phyloP scores from a whole-genome alignment of 306 rosid genomes.

The Ormosia emarginata region DNA sequence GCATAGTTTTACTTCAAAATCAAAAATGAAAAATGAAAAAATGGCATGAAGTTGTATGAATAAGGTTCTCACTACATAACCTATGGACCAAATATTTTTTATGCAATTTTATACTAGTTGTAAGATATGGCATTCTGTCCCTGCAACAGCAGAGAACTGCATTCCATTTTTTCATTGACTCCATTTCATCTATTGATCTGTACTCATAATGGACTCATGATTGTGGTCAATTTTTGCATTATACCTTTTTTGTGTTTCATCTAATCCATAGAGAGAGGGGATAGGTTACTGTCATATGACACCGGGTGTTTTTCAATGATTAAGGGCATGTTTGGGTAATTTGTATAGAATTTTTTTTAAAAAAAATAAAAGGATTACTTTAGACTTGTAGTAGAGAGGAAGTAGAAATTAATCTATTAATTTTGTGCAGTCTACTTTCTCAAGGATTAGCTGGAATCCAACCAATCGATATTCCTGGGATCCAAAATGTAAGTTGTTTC shows the following conservation, averaged over 20 bases:
- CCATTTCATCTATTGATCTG: not conserved
- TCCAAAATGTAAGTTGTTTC: conserved; percentile 46
- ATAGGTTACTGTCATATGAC: not conserved
- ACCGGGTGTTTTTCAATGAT: not conserved
- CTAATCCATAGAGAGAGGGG: not conserved
- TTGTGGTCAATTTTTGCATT: not conserved
- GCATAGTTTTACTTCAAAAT: not conserved
- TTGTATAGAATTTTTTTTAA: no score
- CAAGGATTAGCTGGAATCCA: conserved; percentile 78
- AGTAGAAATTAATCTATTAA: conserved; percentile 10
- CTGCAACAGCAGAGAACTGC: not conserved
- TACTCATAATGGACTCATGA: not conserved
- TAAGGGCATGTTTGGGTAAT: not conserved
- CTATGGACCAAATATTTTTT: not conserved
- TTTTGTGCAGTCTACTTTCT: conserved; percentile 49
- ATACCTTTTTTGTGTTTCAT: not conserved
- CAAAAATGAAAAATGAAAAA: not conserved
- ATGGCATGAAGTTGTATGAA: not conserved
- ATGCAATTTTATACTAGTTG: not conserved
- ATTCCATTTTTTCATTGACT: not conserved
- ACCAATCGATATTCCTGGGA: conserved; percentile 52
- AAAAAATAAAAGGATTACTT: not conserved
- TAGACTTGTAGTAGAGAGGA: not conserved
- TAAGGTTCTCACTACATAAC: not conserved
- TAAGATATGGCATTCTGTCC: not conserved